Base-by-base conservation (phyloP, 2,329 filamentous ascomycete genomes). In the Ophiocordyceps unilateralis region DNA sequence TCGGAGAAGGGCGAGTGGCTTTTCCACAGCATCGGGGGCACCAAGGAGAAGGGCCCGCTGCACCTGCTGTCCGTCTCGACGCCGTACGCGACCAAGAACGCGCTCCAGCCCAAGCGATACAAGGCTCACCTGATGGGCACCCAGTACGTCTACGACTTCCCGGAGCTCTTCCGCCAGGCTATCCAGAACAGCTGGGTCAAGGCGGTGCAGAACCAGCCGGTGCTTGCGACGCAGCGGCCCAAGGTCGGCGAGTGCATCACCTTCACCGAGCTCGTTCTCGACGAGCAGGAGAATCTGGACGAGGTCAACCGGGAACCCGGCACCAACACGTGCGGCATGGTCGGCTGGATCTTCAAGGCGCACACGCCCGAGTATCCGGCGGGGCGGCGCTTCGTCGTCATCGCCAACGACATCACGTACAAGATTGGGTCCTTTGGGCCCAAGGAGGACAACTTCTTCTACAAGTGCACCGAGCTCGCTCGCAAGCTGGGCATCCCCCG, bases 121-220 rank as follows among this genome's bases (percentile, higher is more conserved):
- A 95, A 94, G 81, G 91, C 91, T 52, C 91, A 98, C 61, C 70
- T 96, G 48, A 95, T 98, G 88, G 91, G 91, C 50, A 98, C 91
- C 23, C 91, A 98, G 66, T 98, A 95, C 60, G 91, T 96, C 43
- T 98, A 98, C 62, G 91, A 98, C 65, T 98, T 98, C 81, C 91
- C 91, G 24, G 91, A 98, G 72, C 79, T 98, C 41, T 98, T 98
- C 83, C 79, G 91, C 58, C 91, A 96, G 66, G 87, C 91, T 39
- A 86, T 94, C 58, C 87, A 95, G 69, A 95, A 95, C 72, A 83
- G 77, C 65, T 98, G 91, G 91, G 67, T 69, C 57, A 80, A 81
- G 61, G 78, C 79, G 44, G 72, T 83, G 49, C 77, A 79, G 60
- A 79, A 80, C 59, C 79, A 89, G 55, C 72, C 85, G 11, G 69